Evolutionary conservation across 2,329 filamentous ascomycete genomes (phyloP).

Genomic region (Ceratocystiopsis minuta): DNA sequence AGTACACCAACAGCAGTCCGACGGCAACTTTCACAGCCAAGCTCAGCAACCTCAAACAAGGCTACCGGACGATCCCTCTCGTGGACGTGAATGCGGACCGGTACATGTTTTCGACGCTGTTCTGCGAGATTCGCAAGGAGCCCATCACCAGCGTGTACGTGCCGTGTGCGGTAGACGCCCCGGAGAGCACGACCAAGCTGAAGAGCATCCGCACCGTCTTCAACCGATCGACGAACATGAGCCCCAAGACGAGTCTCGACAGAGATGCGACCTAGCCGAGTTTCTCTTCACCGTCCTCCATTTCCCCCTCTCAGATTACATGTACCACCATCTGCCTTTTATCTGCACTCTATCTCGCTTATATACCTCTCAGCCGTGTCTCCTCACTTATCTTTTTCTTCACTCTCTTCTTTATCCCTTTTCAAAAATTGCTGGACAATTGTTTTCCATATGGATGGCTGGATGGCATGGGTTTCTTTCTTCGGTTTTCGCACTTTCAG

Average conservation of each 20-base stretch:
- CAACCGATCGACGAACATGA: constrained; percentile 30
- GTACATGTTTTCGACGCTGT: constrained; percentile 86
- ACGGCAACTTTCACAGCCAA: constrained; percentile 85
- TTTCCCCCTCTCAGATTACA: not conserved
- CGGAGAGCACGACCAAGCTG: constrained; percentile 29
- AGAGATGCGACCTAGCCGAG: constrained; percentile 5
- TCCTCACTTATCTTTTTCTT: not conserved
- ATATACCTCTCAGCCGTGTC: not conserved
- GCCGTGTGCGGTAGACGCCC: constrained; percentile 22
- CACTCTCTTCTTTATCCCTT: constrained; percentile 4
- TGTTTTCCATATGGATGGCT: not conserved
- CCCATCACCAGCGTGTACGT: constrained; percentile 39
- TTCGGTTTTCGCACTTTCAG: not conserved
- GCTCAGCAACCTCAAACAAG: constrained; percentile 72
- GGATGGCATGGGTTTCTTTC: no score
- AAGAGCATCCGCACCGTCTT: constrained; percentile 33
- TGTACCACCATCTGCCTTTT: constrained; percentile 1
- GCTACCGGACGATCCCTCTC: constrained; percentile 80
- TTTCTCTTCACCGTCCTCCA: not conserved
- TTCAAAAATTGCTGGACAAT: constrained; percentile 8
- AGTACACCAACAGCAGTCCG: constrained; percentile 41
- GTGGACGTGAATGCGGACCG: constrained; percentile 79
- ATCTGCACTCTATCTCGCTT: not conserved
- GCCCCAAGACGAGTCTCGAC: constrained; percentile 31
- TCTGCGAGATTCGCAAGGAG: constrained; percentile 65